phyloP scores from a whole-genome alignment of 2,329 filamentous ascomycete genomes.

The Trichoderma sp. region DNA sequence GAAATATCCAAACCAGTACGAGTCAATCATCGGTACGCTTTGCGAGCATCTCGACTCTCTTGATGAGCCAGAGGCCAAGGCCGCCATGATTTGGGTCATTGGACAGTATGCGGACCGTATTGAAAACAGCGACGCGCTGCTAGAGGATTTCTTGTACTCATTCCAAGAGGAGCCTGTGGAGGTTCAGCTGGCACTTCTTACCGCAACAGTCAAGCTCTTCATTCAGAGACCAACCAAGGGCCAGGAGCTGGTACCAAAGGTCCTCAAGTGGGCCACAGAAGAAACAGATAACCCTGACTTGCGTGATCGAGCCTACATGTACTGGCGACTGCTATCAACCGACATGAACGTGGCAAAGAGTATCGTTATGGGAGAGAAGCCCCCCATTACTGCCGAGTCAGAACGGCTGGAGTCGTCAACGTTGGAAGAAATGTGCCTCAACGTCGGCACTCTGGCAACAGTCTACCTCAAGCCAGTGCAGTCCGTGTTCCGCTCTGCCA shows the following conservation, averaged over 20 bases:
- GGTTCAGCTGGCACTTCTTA: constrained; percentile 90
- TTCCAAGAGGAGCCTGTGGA: constrained; percentile 95
- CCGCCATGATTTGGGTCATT: constrained; percentile 99
- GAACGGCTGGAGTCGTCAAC: constrained; percentile 90
- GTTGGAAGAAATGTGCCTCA: constrained; percentile 94
- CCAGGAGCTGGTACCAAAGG: constrained; percentile 88
- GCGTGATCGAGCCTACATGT: constrained; percentile 96
- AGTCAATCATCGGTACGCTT: constrained; percentile 92
- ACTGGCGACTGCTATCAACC: constrained; percentile 93
- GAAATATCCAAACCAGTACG: constrained; percentile 98
- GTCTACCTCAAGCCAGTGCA: constrained; percentile 98
- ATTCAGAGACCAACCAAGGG: constrained; percentile 95
- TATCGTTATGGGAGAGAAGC: constrained; percentile 97
- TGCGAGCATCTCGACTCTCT: constrained; percentile 96
- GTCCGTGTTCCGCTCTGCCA: constrained; percentile 89
- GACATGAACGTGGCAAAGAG: constrained; percentile 83
- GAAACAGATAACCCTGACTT: constrained; percentile 99
- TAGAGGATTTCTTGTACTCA: constrained; percentile 92
- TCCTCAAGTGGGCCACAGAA: constrained; percentile 97
- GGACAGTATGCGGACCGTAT: constrained; percentile 97
- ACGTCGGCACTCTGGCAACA: constrained; percentile 92
- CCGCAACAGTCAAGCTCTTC: constrained; percentile 95
- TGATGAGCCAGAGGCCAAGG: constrained; percentile 96
- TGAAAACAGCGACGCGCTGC: constrained; percentile 89
- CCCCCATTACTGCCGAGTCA: constrained; percentile 91